A percentile compares a stretch with the other conserved stretches of the same genome.
Evolutionary conservation across 345 rosid genomes (phyloP).

Genomic region (Dovyalis caffra): DNA sequence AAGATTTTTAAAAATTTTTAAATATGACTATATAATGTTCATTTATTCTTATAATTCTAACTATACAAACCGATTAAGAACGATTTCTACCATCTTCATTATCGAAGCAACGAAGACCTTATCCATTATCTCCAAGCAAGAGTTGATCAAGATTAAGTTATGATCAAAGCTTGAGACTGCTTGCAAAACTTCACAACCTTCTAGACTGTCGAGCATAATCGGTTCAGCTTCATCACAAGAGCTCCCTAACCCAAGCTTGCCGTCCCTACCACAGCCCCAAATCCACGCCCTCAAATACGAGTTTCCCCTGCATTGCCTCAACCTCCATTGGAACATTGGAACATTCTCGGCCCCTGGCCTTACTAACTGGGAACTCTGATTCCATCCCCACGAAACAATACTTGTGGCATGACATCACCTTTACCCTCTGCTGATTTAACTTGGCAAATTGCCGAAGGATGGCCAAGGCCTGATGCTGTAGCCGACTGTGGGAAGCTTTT

Average conservation of each 20-base stretch:
- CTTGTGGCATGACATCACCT: conserved; percentile 24
- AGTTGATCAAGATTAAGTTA: conserved; percentile 56
- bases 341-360: conserved; percentile 54
- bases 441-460: conserved; percentile 69
- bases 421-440: conserved; percentile 23
- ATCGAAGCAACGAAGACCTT: too few species aligned
- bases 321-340: conserved; percentile 48
- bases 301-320: conserved; percentile 50
- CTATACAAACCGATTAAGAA: too few species aligned
- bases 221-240: conserved; percentile 71
- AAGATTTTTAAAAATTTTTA: too few species aligned
- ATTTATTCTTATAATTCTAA: too few species aligned
- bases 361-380: conserved; percentile 72
- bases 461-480: conserved; percentile 85
- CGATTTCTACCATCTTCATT: too few species aligned
- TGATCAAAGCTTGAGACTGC: conserved; percentile 81
- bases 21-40: too few species aligned
- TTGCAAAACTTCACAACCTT: conserved; percentile 55
- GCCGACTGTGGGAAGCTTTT: conserved; percentile 30
- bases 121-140: too few species aligned
- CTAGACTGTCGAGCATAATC: conserved; percentile 48
- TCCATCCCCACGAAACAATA: conserved; percentile 91
- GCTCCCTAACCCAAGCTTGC: conserved; percentile 84
- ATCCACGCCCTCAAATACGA: conserved; percentile 59
- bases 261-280: conserved; percentile 86